These are phyloP conservation scores for Solanum arcanum DNA, from an alignment of 257 asterid genomes.

Conservation along the genomic window DNA sequence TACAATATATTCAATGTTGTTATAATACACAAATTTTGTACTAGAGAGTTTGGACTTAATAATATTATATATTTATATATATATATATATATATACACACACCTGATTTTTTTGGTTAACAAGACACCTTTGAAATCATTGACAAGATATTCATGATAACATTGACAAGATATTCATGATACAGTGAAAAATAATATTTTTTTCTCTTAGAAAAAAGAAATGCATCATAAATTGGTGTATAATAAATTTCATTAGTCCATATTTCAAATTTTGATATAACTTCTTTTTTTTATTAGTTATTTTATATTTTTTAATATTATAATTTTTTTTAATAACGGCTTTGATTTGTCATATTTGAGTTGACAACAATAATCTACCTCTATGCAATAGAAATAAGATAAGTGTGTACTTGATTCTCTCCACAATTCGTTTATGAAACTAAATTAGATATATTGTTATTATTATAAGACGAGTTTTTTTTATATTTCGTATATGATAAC, in stretches of 20 bases:
- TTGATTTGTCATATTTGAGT: too few species aligned
- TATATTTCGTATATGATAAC: not conserved
- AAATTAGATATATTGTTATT: not conserved
- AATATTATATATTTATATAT: not conserved
- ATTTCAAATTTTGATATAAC: not conserved
- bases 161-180: not conserved
- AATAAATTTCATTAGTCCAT: too few species aligned
- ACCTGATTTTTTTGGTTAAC: not conserved
- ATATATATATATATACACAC: too few species aligned
- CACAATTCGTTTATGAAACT: accelerated
- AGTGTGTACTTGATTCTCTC: accelerated
- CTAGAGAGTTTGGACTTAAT: not conserved
- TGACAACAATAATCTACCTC: not conserved
- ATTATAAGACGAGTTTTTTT: not conserved
- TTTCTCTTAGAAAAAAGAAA: not conserved
- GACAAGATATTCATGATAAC: not conserved
- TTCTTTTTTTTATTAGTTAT: not conserved
- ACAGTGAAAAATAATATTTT: not conserved
- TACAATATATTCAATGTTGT: not conserved
- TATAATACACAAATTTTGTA: not conserved
- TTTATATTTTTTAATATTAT: too few species aligned
- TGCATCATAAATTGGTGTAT: not conserved
- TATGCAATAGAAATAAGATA: not conserved
- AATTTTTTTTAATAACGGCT: not conserved
- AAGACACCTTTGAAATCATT: not conserved